Percentiles rank a stretch among this genome's conserved stretches.
Conservation (phyloP, 768 basidiomycete species). For the Russula dissimulans region DNA sequence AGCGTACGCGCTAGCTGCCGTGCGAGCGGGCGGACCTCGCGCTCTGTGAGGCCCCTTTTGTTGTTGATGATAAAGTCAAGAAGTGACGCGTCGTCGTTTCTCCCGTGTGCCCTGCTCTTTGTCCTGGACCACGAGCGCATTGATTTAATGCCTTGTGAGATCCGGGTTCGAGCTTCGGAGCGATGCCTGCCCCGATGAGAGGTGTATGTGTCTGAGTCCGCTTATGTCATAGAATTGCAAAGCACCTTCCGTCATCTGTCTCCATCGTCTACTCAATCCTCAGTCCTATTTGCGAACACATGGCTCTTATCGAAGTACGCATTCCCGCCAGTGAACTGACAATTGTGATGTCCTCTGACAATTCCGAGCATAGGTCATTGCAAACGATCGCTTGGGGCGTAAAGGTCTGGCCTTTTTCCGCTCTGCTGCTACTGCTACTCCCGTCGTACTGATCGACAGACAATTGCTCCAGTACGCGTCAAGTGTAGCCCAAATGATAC, state of each 20-base stretch:
- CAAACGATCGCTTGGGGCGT: slow-evolving; percentile 89
- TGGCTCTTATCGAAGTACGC: slow-evolving; percentile 29
- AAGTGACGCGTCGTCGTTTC: neutral
- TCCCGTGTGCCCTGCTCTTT: neutral
- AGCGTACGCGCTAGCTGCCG: slow-evolving; percentile 2
- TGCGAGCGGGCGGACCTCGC: neutral
- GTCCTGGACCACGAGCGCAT: no score
- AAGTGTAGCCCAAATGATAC: slow-evolving; percentile 95
- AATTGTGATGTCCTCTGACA: neutral
- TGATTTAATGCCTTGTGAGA: no score
- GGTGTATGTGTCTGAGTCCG: neutral
- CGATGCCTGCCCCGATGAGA: no score
- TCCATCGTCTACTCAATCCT: neutral
- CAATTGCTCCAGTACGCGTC: slow-evolving; percentile 60
- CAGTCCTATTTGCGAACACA: slow-evolving; percentile 7
- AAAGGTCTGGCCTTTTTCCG: slow-evolving; percentile 54
- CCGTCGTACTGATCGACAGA: neutral
- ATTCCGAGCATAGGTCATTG: slow-evolving; percentile 57
- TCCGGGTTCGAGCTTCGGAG: no score
- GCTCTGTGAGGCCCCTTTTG: neutral
- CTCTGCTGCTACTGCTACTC: neutral
- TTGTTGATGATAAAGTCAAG: neutral
- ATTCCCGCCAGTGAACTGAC: neutral
- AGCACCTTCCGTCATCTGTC: no score
- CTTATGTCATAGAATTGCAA: neutral